These are phyloP conservation scores for Hypoxylon sp. DNA, from an alignment of 2,329 filamentous ascomycete genomes.

Conservation along the genomic window DNA sequence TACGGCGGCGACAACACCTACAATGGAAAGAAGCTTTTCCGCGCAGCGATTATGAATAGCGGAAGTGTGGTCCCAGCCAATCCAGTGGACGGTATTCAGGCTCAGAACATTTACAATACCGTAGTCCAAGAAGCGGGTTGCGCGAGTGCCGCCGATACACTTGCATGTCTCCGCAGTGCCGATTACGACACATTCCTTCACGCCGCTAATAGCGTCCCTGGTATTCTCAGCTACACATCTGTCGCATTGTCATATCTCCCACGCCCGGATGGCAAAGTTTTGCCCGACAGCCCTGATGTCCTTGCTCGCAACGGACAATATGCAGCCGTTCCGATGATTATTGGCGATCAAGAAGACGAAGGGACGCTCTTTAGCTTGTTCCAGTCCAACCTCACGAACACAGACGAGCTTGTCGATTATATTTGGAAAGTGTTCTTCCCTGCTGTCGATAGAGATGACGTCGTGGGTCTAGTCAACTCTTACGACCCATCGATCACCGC, in stretches of 20 bases:
- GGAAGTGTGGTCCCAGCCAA: slow-evolving; percentile 74
- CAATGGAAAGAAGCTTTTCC: slow-evolving; percentile 82
- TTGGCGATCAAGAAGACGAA: slow-evolving; percentile 85
- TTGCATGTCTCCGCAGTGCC: slow-evolving; percentile 75
- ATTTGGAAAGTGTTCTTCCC: slow-evolving; percentile 73
- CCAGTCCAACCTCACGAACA: slow-evolving; percentile 77
- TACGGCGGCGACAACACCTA: slow-evolving; percentile 81
- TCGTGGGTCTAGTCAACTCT: slow-evolving; percentile 71
- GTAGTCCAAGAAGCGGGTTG: slow-evolving; percentile 76
- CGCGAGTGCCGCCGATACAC: slow-evolving; percentile 66
- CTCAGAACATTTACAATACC: slow-evolving; percentile 74
- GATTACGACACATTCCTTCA: slow-evolving; percentile 73
- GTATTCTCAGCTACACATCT: slow-evolving; percentile 76
- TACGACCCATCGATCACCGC: slow-evolving; percentile 71
- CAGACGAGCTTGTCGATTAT: slow-evolving; percentile 72
- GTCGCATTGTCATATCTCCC: slow-evolving; percentile 81
- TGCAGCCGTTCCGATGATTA: slow-evolving; percentile 73
- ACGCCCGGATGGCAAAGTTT: slow-evolving; percentile 76
- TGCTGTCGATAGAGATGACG: slow-evolving; percentile 63
- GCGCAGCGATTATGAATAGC: slow-evolving; percentile 83
- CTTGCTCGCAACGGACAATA: slow-evolving; percentile 68
- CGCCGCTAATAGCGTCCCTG: slow-evolving; percentile 79
- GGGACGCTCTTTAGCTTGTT: slow-evolving; percentile 81
- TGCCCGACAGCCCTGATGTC: slow-evolving; percentile 75
- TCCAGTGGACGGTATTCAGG: slow-evolving; percentile 75